Base-by-base conservation (phyloP, 1,139 yeast species). In the Candida dubliniensis region DNA sequence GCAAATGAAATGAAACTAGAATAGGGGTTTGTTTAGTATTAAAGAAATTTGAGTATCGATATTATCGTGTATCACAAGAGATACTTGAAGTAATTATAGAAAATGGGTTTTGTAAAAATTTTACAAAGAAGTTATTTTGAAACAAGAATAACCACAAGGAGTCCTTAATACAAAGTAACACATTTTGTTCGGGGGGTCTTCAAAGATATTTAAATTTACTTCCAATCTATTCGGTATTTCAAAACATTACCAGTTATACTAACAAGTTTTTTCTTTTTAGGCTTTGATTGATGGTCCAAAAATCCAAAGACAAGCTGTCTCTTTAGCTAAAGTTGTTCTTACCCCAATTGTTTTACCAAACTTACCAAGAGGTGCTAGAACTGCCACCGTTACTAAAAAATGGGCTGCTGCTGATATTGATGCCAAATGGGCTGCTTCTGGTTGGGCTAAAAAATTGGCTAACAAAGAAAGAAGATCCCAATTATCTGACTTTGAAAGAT, bases 371-470 rank as follows among this genome's bases (percentile, higher is more conserved):
- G 96, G 96, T 74, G 81, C 96, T 57, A 87, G 89, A 77, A 77
- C 96, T 61, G 79, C 82, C 60, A 78, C 84, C 58, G 95, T 95
- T 64, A 67, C 83, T 64, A 91, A 91, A 88, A 87, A 87, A 77
- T 93, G 96, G 96, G 82, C 83, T 69, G 87, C 95, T 69, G 84
- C 95, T 63, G 95, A 84, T 61, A 79, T 93, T 62, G 86, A 83
- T 63, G 79, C 83, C 69, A 87, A 91, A 77, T 93, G 98, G 98
- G 83, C 87, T 62, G 79, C 87, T 64, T 80, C 98, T 59, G 71
- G 96, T 49, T 90, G 97, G 97, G 97, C 98, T 69, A 88, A 93
- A 87, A 90, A 89, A 82, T 85, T 93, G 68, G 96, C 95, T 69
- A 85, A 87, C 75, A 89, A 87, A 76, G 84, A 87, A 76, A 89